A percentile compares a stretch with the other conserved stretches of the same genome.
These are phyloP conservation scores for Cymbopogon flexuosus DNA, from an alignment of 202 grass and related monocot species.

Conservation along the genomic window DNA sequence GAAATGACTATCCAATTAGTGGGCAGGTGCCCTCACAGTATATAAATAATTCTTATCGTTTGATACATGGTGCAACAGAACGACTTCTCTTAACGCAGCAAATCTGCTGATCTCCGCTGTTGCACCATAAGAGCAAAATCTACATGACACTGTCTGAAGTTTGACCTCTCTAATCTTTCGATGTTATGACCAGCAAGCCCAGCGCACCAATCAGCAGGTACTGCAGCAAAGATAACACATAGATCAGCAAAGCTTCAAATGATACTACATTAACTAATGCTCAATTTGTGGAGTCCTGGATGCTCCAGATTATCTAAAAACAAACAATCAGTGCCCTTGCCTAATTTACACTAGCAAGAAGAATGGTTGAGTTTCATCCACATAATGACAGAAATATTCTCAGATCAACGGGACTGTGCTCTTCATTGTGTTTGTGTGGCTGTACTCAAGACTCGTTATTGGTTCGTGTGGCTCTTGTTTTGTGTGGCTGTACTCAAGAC, in stretches of 20 bases:
- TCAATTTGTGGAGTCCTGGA: neutral
- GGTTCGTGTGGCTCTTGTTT: neutral
- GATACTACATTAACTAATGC: neutral
- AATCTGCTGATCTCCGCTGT: neutral
- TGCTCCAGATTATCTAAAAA: neutral
- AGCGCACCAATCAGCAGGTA: no score
- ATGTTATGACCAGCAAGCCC: no score
- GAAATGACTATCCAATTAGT: neutral
- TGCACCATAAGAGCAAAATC: neutral
- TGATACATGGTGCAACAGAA: constrained; percentile 14
- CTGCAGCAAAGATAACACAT: constrained; percentile 32
- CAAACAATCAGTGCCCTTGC: neutral
- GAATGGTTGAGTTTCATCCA: neutral
- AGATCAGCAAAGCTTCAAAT: neutral
- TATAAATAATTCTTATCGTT: neutral
- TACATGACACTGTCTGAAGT: no score
- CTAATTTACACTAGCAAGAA: neutral
- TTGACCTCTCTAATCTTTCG: no score
- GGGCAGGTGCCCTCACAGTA: neutral
- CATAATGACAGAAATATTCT: neutral
- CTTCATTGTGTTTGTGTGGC: neutral
- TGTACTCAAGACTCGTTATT: neutral
- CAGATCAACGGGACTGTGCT: neutral
- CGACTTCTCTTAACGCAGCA: neutral
- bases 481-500: neutral